Evolutionary conservation across 352 stramenopile genomes (phyloP), one percentile per base, ranked within the genome.

Genomic region (Phytophthora crassamura): DNA sequence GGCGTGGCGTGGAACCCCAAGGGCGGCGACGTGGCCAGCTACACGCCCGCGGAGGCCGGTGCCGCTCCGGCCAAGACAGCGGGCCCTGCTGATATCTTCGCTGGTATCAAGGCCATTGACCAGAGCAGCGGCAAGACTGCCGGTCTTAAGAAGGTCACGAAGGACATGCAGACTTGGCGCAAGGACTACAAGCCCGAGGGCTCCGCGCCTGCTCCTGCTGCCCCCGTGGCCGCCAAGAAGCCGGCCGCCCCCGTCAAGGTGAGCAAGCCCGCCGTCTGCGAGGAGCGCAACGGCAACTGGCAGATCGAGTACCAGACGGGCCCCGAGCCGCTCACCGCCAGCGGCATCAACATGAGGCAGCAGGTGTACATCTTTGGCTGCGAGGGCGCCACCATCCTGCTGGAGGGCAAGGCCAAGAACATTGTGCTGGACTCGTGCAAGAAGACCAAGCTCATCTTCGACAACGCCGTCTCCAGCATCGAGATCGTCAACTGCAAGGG

Each of bases 401-500:
- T 99, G 16, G 95, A 95, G 33, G 97, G 97, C 59, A 99, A 99
- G 80, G 97, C 97, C 68, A 99, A 99, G 81, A 98, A 89, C 61
- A 89, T 99, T 47, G 86, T 98, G 53, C 64, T 99, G 1, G 97
- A 99, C 75, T 92, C 72, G 49, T 99, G 96, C 85, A 97, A 91
- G 59, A 98, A 98, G 74, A 91, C 80, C 35, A 97, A 98, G 74
- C 89, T 99, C 22, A 77, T 99, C 43, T 98, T 99, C 64, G 97
- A 99, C 71, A 93, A 93, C 61, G 88, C 90, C 50, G 97, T 99
- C 69, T 98, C 95, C 33, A 97, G 91, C 55, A 90, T 98, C 52
- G 97, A 99, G 80, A 80, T 99, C 56, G 96, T 99, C 30, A 99
- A 99, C 84, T 99, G 92, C 73, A 98, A 99, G 83, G 94, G 91